Evolutionary conservation across 176 grass and related monocot genomes (phyloP).

Genomic region (Carex littledalei): DNA sequence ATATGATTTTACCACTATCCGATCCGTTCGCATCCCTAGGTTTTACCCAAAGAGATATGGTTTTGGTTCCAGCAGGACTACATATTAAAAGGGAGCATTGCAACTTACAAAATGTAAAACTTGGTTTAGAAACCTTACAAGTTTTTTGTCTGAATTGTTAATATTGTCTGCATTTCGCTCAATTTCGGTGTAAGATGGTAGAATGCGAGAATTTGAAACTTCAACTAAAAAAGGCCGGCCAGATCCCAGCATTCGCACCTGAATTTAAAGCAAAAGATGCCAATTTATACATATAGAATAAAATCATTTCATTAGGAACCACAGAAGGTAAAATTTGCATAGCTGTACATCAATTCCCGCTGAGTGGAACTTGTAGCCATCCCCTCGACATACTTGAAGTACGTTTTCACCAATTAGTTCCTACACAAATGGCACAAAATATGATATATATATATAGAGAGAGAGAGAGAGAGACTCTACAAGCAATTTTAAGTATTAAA

Average conservation of each 20-base stretch:
- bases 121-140: slow-evolving; percentile 40
- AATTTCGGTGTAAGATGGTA: slow-evolving; percentile 58
- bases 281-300: slow-evolving; percentile 19
- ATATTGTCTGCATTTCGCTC: slow-evolving; percentile 70
- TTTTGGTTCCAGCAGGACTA: not conserved
- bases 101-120: not conserved
- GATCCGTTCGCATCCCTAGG: too few relatives aligned
- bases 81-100: not conserved
- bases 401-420: slow-evolving; percentile 79
- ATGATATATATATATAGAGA: not conserved
- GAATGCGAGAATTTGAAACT: slow-evolving; percentile 54
- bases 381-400: slow-evolving; percentile 49
- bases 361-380: slow-evolving; percentile 87
- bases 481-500: not conserved
- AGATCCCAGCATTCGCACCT: slow-evolving; percentile 98
- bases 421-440: slow-evolving; percentile 26
- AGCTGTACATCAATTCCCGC: slow-evolving; percentile 90
- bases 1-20: too few relatives aligned
- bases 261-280: slow-evolving; percentile 19
- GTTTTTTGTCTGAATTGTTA: slow-evolving; percentile 67
- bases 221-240: slow-evolving; percentile 92
- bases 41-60: not conserved
- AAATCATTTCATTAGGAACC: not conserved
- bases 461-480: not conserved
- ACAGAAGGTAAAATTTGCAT: not conserved